Conservation (phyloP, 164 flowering plant species). For the Umbilicus rupestris region DNA sequence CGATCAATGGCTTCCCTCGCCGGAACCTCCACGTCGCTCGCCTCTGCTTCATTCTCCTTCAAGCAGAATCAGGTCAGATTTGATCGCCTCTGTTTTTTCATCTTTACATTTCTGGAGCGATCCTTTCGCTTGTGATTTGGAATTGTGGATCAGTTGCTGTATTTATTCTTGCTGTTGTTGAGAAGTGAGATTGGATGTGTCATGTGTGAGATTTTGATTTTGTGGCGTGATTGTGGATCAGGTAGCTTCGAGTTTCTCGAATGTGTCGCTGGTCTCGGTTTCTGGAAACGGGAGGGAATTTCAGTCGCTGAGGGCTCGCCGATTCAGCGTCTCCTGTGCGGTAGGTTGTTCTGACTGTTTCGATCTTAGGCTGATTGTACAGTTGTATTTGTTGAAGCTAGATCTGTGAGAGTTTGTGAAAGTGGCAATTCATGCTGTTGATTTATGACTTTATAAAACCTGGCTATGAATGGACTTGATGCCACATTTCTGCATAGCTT, state of each 20-base stretch:
- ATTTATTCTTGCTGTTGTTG: no score
- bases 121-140: not conserved
- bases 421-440: not conserved
- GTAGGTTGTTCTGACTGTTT: not conserved
- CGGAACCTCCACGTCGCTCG: not conserved
- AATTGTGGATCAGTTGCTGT: not conserved
- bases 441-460: not conserved
- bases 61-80: not conserved
- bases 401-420: not conserved
- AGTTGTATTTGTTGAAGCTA: not conserved
- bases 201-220: not conserved
- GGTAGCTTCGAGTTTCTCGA: not conserved
- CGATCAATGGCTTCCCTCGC: not conserved
- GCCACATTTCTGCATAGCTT: not conserved
- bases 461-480: not conserved
- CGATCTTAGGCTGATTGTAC: not conserved
- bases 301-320: conserved; percentile 4
- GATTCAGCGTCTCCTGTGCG: conserved; percentile 8
- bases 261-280: not conserved
- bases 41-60: conserved; percentile 2
- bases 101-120: not conserved
- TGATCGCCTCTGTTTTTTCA: not conserved
- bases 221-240: not conserved
- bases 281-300: not conserved
- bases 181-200: not conserved